phyloP scores from a whole-genome alignment of 345 rosid species.

The Brassica nigra region DNA sequence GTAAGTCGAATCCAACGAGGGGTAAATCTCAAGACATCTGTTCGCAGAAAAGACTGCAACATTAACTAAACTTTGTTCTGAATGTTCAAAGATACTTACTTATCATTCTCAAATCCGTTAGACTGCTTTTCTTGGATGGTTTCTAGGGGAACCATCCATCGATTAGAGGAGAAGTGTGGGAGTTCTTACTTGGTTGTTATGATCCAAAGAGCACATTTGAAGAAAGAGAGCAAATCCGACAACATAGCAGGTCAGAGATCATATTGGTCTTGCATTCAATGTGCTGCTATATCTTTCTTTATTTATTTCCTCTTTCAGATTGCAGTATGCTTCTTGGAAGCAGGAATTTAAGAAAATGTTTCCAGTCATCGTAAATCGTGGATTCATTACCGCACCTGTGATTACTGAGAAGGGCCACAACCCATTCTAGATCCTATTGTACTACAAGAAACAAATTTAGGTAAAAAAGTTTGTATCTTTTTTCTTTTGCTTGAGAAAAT shows the following conservation, averaged over 20 bases:
- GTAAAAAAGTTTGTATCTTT: conserved; percentile 12
- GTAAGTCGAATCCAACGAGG: conserved; percentile 79
- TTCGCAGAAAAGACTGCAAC: conserved; percentile 8
- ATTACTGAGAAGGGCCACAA: conserved; percentile 77
- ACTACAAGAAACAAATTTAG: conserved; percentile 61
- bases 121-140: conserved; percentile 19
- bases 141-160: conserved; percentile 90
- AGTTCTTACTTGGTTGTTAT: conserved; percentile 92
- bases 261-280: not conserved
- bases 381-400: conserved; percentile 83
- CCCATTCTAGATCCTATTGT: conserved; percentile 88
- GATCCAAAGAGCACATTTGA: conserved; percentile 86
- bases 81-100: not conserved
- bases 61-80: not conserved
- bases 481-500: too few species aligned
- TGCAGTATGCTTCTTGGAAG: conserved; percentile 76
- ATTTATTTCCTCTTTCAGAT: conserved; percentile 45
- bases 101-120: not conserved
- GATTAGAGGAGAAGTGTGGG: conserved; percentile 99
- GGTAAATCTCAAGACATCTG: conserved; percentile 42
- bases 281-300: conserved; percentile 14
- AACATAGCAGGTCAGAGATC: conserved; percentile 63
- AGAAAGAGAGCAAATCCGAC: conserved; percentile 78
- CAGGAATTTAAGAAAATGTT: conserved; percentile 67
- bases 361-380: conserved; percentile 87